Conservation (phyloP, 352 stramenopile species). For the Globisporangium echinulatum region DNA sequence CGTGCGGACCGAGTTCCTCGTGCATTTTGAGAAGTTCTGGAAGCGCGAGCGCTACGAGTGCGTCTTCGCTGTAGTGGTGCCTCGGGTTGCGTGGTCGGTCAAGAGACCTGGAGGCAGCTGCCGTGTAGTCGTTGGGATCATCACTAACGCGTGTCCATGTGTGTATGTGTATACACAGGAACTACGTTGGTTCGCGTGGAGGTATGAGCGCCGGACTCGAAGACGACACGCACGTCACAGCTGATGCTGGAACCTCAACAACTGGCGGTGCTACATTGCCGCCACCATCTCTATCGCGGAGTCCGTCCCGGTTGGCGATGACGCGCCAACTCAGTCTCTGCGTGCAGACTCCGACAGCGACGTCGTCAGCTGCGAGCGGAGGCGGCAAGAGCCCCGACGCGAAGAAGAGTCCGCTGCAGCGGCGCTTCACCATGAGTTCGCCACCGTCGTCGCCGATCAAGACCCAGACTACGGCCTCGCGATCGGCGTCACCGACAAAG, state of each 20-base stretch:
- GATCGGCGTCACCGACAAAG: conserved; percentile 6
- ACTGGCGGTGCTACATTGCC: not conserved
- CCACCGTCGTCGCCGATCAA: conserved; percentile 5
- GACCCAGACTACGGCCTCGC: not conserved
- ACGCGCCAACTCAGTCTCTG: conserved; percentile 38
- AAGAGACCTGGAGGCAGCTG: no score
- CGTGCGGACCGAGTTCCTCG: conserved; percentile 51
- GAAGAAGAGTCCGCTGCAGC: conserved; percentile 27
- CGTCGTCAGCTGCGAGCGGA: not conserved
- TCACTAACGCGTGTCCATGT: not conserved
- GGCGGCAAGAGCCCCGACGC: conserved; percentile 7
- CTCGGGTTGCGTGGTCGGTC: not conserved
- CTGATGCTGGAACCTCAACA: not conserved
- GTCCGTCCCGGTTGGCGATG: conserved; percentile 12
- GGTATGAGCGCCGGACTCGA: not conserved
- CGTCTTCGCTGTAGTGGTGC: conserved; percentile 2
- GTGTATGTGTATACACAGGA: conserved; percentile 15
- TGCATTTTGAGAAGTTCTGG: conserved; percentile 82
- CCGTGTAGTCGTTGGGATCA: no score
- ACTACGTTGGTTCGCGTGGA: conserved; percentile 51
- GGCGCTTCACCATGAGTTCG: conserved; percentile 31
- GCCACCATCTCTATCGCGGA: conserved; percentile 10
- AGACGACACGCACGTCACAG: not conserved
- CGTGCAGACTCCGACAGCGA: conserved; percentile 18
- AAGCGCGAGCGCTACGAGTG: conserved; percentile 67